Evolutionary conservation across 371 early-diverging fungal genomes (phyloP), one percentile per base, ranked within the genome.

Genomic region (Chytridium lagenaria): DNA sequence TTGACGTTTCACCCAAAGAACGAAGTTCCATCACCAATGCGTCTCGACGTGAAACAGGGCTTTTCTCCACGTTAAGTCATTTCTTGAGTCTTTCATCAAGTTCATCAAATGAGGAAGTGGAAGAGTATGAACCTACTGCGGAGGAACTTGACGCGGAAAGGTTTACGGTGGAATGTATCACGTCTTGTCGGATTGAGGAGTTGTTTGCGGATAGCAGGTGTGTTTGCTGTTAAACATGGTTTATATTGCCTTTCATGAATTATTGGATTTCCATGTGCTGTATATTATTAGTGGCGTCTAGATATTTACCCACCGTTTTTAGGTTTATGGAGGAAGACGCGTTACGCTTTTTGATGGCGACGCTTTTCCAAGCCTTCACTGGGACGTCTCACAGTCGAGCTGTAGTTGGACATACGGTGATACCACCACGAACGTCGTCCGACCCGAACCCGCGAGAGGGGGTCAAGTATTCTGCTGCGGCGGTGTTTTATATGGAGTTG

Each of bases 1-100:
- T 26, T 37, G 50, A 69, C 0, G 68, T 69, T 1, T 57, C 71
- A 7, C 67, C 69, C 1, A 66, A 70, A 64, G 66, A 64, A 31
- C 30, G 68, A 69, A 67, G 5, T 23, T 67, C 59, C 5, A 23
- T 61, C 7, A 51, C 65, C 15, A 59, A 50, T 39, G 51, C 68
- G 19, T 67, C 67, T 2, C 34, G 73, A 31, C 33, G 68, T 50
- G 92, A 92, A 51, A 87, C 88, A 1, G 92, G 93, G 0, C 76
- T 94, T 1, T 85, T 95, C 34, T 93, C 93, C 3, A 90, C 95
- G 0, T 80, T 95, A 12, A 89, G 92, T 0, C 93, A 95, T 72
- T 83, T 95, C 34, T 71, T 95, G 38, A 89, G 91, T 3, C 87
- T 93, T 0, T 87, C 89, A 50, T 85, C 90, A 0, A 51, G 37